These are phyloP conservation scores for Aspergillus melleus DNA, from an alignment of 2,329 filamentous ascomycete genomes.

Conservation along the genomic window DNA sequence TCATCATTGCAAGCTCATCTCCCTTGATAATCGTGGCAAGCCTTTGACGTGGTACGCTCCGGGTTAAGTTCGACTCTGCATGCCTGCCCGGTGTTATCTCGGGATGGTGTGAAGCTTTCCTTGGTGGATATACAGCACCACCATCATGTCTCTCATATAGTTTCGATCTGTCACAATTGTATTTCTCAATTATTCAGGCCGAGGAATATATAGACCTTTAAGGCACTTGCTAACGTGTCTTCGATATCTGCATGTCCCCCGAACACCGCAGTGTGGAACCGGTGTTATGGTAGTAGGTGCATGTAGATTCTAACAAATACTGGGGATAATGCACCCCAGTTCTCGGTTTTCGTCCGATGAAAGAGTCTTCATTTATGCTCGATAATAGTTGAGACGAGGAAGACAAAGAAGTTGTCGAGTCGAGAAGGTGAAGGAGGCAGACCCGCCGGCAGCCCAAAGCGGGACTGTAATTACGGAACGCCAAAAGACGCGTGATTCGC, in stretches of 20 bases:
- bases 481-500: constrained; percentile 29
- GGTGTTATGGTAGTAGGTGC: too few relatives aligned
- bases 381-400: not conserved
- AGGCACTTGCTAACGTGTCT: too few relatives aligned
- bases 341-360: too few relatives aligned
- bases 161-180: too few relatives aligned
- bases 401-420: not conserved
- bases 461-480: constrained; percentile 25
- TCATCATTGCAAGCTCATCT: not conserved
- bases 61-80: not conserved
- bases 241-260: too few relatives aligned
- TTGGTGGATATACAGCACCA: too few relatives aligned
- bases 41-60: not conserved
- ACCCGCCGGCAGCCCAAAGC: constrained; percentile 17
- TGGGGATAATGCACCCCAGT: too few relatives aligned
- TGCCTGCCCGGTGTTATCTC: not conserved
- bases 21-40: not conserved
- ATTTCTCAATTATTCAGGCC: too few relatives aligned
- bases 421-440: not conserved
- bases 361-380: not conserved
- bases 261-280: too few relatives aligned
- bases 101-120: not conserved
- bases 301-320: too few relatives aligned
- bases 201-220: too few relatives aligned
- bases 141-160: too few relatives aligned